Conservation (phyloP, 2,329 filamentous ascomycete species). For the Alternaria angustiovoidea region DNA sequence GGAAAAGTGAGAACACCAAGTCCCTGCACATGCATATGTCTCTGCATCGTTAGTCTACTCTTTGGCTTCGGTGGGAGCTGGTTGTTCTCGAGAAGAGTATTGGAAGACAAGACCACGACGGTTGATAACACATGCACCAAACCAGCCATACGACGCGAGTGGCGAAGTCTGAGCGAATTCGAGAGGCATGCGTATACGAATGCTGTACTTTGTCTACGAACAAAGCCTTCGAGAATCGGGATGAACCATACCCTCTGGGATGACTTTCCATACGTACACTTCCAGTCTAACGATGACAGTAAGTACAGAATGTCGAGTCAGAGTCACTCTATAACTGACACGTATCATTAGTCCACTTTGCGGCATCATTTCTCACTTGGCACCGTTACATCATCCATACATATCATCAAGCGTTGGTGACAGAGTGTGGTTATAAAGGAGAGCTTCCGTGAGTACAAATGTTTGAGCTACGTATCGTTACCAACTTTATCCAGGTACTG, state of each 20-base stretch:
- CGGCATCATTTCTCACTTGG: conserved; percentile 47
- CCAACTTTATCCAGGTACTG: conserved; percentile 33
- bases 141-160: neutral
- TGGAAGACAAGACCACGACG: too few relatives aligned
- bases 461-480: too few relatives aligned
- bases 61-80: too few relatives aligned
- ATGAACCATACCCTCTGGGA: conserved; percentile 39
- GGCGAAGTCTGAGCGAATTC: conserved; percentile 5
- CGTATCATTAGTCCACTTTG: conserved; percentile 34
- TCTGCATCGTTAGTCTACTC: too few relatives aligned
- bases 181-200: conserved; percentile 30
- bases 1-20: too few relatives aligned
- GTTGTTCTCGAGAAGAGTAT: too few relatives aligned
- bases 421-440: conserved; percentile 33
- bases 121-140: too few relatives aligned
- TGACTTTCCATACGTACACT: conserved; percentile 45
- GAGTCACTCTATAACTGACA: neutral
- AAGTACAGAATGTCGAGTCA: neutral
- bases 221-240: conserved; percentile 28
- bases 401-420: conserved; percentile 39
- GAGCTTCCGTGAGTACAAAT: conserved; percentile 6
- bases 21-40: too few relatives aligned
- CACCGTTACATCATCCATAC: conserved; percentile 48
- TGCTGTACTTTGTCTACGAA: conserved; percentile 42
- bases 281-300: conserved; percentile 5